phyloP scores from a whole-genome alignment of 345 rosid genomes.

The Cardamine resedifolia region DNA sequence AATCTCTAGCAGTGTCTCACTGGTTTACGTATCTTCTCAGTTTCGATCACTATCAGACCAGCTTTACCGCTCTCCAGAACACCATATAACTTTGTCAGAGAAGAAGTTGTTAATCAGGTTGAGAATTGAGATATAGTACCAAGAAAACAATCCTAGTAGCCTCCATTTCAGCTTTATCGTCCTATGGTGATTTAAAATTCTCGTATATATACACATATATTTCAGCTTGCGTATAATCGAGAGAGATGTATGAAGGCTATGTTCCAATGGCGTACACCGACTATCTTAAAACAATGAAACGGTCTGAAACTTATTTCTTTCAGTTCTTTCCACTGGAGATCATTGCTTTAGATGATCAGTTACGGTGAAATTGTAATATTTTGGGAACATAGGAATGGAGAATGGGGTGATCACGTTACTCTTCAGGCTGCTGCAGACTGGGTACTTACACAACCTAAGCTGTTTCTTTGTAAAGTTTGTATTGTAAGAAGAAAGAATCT shows the following conservation, averaged over 20 bases:
- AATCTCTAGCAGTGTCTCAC: constrained; percentile 4
- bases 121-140: constrained; percentile 38
- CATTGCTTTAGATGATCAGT: background rate
- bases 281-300: constrained; percentile 68
- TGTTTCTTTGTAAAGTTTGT: background rate
- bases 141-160: background rate
- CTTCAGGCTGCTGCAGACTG: constrained; percentile 43
- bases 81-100: constrained; percentile 71
- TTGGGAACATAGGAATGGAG: constrained; percentile 37
- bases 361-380: background rate
- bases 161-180: background rate
- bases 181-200: background rate
- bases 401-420: constrained; percentile 48
- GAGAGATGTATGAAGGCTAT: constrained; percentile 66
- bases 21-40: constrained; percentile 39
- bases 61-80: constrained; percentile 74
- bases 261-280: constrained; percentile 69
- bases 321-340: background rate
- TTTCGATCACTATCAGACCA: constrained; percentile 87
- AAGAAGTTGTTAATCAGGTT: constrained; percentile 73
- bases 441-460: constrained; percentile 22
- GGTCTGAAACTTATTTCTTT: constrained; percentile 34
- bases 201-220: background rate
- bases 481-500: background rate
- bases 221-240: constrained; percentile 41